Evolutionary conservation across 768 basidiomycete genomes (phyloP), one percentile per base, ranked within the genome.

Genomic region (Boletus eberwhitei): DNA sequence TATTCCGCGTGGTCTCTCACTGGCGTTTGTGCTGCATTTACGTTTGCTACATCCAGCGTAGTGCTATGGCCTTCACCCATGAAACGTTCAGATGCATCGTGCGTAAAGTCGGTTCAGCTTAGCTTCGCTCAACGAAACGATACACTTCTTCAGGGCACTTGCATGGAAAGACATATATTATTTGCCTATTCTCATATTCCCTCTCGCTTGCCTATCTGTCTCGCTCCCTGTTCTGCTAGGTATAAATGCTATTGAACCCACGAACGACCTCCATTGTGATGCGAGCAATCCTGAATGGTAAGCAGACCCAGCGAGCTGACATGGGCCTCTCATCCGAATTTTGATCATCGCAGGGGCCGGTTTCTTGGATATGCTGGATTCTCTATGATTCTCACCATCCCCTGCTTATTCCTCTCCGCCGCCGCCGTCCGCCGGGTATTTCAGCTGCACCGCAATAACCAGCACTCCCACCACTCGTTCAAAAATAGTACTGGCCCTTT

Each of bases 321-420:
- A 41, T 54, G 4, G 45, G 24, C 34, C 19, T 48, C 37, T 61
- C 31, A 45, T 41, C 44, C 9, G 48, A 39, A 31, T n/a, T 50
- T 51, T 26, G 40, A 43, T 43, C 37, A 45, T 51, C 43, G 2
- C 50, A 87, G 86, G 86, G 75, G 81, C 31, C 81, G 86, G 42
- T 77, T 87, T 52, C 59, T 85, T n/a, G 79, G 81, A 37, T 87
- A 86, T 59, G 79, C 84, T 13, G 86, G 84, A 8, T 63, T 77
- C 8, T 77, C 85, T 0, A 73, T 84, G 53, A 50, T 81, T 40
- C 65, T 82, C 11, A 70, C 76, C 4, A 64, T 85, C 16, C 85
- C 86, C 3, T 79, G 78, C 44, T 66, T 84, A 38, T 69, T 76
- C 56, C 65, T 84, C 13, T 82, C 83, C 5, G 58, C 50, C 53